Base-by-base conservation (phyloP, 345 rosid species). In the Populus davidiana region DNA sequence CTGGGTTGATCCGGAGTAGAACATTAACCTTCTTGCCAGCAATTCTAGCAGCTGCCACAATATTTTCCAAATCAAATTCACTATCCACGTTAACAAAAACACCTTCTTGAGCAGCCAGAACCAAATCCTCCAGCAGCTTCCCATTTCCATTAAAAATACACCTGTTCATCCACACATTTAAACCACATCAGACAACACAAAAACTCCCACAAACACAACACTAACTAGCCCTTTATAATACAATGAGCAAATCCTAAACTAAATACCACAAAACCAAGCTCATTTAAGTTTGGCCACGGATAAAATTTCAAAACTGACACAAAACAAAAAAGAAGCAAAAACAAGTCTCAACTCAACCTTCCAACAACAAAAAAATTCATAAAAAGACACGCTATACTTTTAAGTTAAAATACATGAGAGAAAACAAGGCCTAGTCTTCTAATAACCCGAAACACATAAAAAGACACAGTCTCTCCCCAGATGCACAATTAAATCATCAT, bases 101-200 rank as follows among this genome's bases (percentile, higher is more conserved):
- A 52, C 99, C 97, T 82, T 85, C 97, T 79, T 91, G 88, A 44
- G 97, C 98, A 70, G 98, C 99, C 78, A 96, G 79, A 71, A 90
- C 95, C 89, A 96, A 90, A 78, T 96, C 98, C 75, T 91, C 99
- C 90, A 96, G 81, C 35, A 84, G 87, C 87, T 96, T 93, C 43
- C 99, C 99, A 49, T 93, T 93, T 61, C 98, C 99, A 82, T 93
- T 96, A 82, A 96, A 96, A 72, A 96, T 91, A 79, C 98, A 93
- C 94, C 99, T 96, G 68, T 49, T 21, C 70, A 71, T 64, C 38
- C 27, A 61, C 50, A 59, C 67, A 65, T 59, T 14, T 33, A 33
- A 33, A 76, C 50, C 41, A 69, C 59, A 66, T 72, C 41, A 79
- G 67, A 75, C 44, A 33, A 4, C 10, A 25, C n/a, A 47, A 67